Conservation (phyloP, 2,329 filamentous ascomycete genomes). For the Alternaria conjuncta region DNA sequence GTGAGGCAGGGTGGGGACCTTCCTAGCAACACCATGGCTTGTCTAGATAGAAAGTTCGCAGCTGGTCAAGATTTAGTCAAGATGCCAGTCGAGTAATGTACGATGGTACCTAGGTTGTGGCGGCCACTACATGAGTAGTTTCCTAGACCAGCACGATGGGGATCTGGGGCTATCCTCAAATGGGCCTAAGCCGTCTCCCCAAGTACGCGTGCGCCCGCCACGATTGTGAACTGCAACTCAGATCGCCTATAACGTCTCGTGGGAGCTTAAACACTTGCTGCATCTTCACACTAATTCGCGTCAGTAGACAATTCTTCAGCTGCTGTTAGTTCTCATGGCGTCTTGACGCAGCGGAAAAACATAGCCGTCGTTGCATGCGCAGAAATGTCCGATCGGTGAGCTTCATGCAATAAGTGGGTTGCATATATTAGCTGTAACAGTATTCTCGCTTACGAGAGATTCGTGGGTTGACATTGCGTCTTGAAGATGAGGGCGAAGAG, state of each 20-base stretch:
- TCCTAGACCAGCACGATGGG: neutral
- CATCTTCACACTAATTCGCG: neutral
- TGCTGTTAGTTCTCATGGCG: neutral
- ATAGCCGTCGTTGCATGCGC: neutral
- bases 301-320: neutral
- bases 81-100: neutral
- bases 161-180: neutral
- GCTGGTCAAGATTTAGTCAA: neutral
- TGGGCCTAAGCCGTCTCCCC: neutral
- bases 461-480: neutral
- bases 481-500: neutral
- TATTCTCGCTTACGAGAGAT: neutral
- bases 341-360: neutral
- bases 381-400: neutral
- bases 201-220: neutral
- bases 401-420: neutral
- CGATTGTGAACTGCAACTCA: neutral
- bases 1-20: neutral
- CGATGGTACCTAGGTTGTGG: neutral
- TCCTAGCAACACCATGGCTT: neutral
- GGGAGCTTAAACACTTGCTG: neutral
- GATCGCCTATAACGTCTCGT: neutral
- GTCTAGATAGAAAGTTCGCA: neutral
- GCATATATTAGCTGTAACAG: neutral
- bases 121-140: neutral